Base-by-base conservation (phyloP, 108 stramenopile species). In the Skeletonema potamos region DNA sequence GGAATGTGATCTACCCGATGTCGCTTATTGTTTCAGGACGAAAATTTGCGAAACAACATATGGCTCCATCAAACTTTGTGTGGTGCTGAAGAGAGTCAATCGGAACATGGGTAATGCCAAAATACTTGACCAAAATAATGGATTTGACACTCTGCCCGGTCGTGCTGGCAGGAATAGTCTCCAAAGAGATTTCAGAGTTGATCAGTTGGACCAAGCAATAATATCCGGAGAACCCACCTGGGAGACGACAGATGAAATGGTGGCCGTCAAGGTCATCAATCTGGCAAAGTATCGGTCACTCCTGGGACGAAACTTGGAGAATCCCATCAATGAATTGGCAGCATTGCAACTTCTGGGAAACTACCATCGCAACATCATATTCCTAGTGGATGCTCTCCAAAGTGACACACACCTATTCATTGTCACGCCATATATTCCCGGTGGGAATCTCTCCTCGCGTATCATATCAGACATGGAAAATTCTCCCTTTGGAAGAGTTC, bases 281-380 rank as follows among this genome's bases (percentile, higher is more conserved):
- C 70, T 68, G 64, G 58, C 76, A 44, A 68, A 70, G 46, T 58
- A 70, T 15, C 68, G 70, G 54, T 41, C 62, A 32, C 64, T 77
- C 24, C 54, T 64, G 41, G 76, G 69, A 18, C 22, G 63, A 18
- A 67, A 75, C 18, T 54, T 81, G 13, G 87, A 86, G 55, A 85
- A 88, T 48, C 87, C 87, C 11, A 39, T 88, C 44, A 86, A 88
- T 75, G 87, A 88, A 72, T 54, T 86, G 7, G 77, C 81, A 30
- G 77, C 78, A 6, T 64, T 86, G 57, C 82, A 87, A 64, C 83
- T 79, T 72, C 66, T 82, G 10, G 82, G 82, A n/a, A 69, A 27
- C 27, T 63, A 65, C 10, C 74, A 71, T 57, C 81, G 76, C 2
- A 61, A 82, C 26, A 72, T 82, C 55, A 73, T 76, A 11, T 59